Evolutionary conservation across 371 early-diverging fungal species (phyloP).

Genomic region (Lichtheimia hyalospora): DNA sequence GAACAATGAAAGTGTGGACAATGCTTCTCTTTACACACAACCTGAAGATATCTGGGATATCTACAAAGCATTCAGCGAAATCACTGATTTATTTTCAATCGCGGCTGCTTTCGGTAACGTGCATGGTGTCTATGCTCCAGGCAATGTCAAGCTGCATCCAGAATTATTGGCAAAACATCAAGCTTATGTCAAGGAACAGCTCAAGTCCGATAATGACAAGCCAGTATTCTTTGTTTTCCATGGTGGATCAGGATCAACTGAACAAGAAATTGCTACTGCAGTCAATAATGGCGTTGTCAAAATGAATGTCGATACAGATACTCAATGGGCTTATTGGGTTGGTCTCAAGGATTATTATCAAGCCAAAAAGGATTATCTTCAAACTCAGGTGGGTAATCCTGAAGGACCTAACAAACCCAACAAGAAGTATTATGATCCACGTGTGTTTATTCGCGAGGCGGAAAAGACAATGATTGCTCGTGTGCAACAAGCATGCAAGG

Average conservation of each 20-base stretch:
- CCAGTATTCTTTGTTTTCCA: slow-evolving; percentile 94
- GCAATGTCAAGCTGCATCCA: slow-evolving; percentile 88
- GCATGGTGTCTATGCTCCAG: slow-evolving; percentile 92
- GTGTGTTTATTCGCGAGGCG: slow-evolving; percentile 84
- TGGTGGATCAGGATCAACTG: slow-evolving; percentile 89
- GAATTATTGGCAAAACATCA: slow-evolving; percentile 89
- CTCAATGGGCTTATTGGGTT: slow-evolving; percentile 82
- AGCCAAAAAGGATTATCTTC: slow-evolving; percentile 73
- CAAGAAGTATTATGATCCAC: slow-evolving; percentile 94
- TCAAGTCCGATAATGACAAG: slow-evolving; percentile 54
- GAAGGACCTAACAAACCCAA: slow-evolving; percentile 90
- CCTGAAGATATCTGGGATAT: slow-evolving; percentile 93
- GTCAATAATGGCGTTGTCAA: slow-evolving; percentile 85
- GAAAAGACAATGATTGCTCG: slow-evolving; percentile 84
- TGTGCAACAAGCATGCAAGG: slow-evolving; percentile 76
- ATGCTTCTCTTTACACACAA: slow-evolving; percentile 84
- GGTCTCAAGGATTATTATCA: slow-evolving; percentile 76
- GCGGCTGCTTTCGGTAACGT: slow-evolving; percentile 91
- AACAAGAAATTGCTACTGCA: slow-evolving; percentile 80
- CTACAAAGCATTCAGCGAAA: slow-evolving; percentile 74
- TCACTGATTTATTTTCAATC: slow-evolving; percentile 84
- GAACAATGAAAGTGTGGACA: slow-evolving; percentile 88
- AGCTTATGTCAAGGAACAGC: slow-evolving; percentile 71
- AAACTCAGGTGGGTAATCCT: slow-evolving; percentile 91
- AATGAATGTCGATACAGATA: slow-evolving; percentile 90